phyloP scores from a whole-genome alignment of 345 rosid species.

The Geranium rotundifolium region DNA sequence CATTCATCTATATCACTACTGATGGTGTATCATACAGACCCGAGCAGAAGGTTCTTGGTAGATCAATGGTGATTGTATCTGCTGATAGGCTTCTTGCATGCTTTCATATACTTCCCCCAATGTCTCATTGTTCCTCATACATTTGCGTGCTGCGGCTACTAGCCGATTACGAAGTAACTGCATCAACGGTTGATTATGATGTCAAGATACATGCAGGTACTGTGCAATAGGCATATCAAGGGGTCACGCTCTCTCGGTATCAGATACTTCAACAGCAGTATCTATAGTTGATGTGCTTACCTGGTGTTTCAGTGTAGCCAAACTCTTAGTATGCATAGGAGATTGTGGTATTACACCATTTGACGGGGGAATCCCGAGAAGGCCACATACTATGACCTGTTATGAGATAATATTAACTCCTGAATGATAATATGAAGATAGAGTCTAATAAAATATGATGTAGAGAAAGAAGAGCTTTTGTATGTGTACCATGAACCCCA shows the following conservation, averaged over 20 bases:
- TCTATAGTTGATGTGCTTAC: conserved; percentile 15
- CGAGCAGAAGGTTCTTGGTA: conserved; percentile 44
- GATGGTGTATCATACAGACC: conserved; percentile 18
- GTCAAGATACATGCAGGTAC: neutral
- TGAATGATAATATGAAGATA: no score
- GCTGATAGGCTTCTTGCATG: conserved; percentile 70
- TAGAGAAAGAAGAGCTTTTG: neutral
- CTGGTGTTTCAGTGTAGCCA: conserved; percentile 75
- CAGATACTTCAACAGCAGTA: neutral
- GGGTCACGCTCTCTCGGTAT: no score
- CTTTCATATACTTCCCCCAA: conserved; percentile 54
- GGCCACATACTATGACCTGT: conserved; percentile 69
- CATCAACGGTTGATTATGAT: conserved; percentile 3
- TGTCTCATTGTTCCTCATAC: conserved; percentile 43
- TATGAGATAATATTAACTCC: neutral
- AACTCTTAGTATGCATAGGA: conserved; percentile 81
- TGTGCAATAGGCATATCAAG: neutral
- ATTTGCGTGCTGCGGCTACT: conserved; percentile 48
- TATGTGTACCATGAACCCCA: conserved; percentile 62
- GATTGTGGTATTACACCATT: conserved; percentile 84
- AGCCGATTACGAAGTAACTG: conserved; percentile 65
- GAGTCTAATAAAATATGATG: no score
- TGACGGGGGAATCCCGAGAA: conserved; percentile 67
- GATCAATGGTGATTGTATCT: conserved; percentile 60
- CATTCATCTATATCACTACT: no score